A percentile compares a stretch with the other conserved stretches of the same genome.
phyloP scores from a whole-genome alignment of 2,329 filamentous ascomycete species.

The Monosporascus ibericus region DNA sequence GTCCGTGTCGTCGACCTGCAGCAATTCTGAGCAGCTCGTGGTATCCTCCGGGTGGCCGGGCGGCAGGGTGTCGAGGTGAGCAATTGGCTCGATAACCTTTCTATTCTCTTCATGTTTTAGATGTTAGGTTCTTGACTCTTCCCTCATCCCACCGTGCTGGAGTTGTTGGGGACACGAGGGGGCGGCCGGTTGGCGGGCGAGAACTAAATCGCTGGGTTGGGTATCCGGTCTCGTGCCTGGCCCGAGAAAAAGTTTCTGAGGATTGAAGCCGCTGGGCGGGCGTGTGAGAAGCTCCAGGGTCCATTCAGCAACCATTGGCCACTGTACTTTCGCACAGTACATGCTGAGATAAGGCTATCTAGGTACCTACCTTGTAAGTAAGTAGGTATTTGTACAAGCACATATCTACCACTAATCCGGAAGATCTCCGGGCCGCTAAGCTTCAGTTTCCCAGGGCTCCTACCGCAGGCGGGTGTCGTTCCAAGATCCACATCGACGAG shows the following conservation, averaged over 20 bases:
- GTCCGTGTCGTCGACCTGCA: constrained; percentile 11
- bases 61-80: constrained; percentile 38
- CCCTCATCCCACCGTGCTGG: constrained; percentile 18
- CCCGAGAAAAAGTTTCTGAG: constrained; percentile 24
- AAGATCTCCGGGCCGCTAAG: no score
- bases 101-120: constrained; percentile 52
- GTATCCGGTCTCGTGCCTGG: constrained; percentile 22
- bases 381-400: no score
- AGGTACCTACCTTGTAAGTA: no score
- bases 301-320: not conserved
- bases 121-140: constrained; percentile 9
- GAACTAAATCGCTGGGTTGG: constrained; percentile 9
- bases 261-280: constrained; percentile 14
- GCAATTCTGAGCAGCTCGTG: constrained; percentile 7
- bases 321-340: no score
- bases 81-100: constrained; percentile 55
- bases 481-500: not conserved
- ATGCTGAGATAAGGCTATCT: no score
- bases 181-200: constrained; percentile 11
- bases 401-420: no score
- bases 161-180: constrained; percentile 14
- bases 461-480: no score
- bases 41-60: constrained; percentile 32
- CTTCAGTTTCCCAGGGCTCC: no score
- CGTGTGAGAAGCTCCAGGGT: constrained; percentile 5